These are phyloP conservation scores for Chaetothyriales sp. DNA, from an alignment of 2,329 filamentous ascomycete species.

Conservation along the genomic window DNA sequence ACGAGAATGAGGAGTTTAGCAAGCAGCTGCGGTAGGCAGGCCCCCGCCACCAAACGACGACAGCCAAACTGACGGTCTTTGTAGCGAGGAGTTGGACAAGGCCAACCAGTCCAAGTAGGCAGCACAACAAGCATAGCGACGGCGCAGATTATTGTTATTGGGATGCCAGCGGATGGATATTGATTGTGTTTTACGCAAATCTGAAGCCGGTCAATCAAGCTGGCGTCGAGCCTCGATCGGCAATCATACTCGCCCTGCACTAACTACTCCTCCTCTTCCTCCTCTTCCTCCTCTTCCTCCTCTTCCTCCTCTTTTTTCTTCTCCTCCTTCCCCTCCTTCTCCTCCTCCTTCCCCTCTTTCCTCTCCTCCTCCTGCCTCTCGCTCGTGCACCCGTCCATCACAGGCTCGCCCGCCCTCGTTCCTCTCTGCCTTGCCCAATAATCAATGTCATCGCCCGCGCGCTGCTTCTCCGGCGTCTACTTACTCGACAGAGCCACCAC, in stretches of 20 bases:
- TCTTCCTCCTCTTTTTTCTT: too few relatives aligned
- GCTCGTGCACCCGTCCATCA: not conserved
- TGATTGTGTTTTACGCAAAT: not conserved
- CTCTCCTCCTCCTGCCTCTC: not conserved
- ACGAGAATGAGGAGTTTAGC: conserved; percentile 92
- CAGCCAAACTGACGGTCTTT: conserved; percentile 7
- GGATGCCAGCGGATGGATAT: not conserved
- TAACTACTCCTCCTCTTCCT: too few relatives aligned
- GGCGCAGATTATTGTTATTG: too few relatives aligned
- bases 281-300: too few relatives aligned
- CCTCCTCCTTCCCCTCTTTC: too few relatives aligned
- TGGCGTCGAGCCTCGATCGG: not conserved
- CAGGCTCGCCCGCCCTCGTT: not conserved
- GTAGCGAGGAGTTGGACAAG: conserved; percentile 5
- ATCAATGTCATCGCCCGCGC: not conserved
- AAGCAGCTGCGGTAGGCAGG: conserved; percentile 71
- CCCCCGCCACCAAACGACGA: conserved; percentile 29
- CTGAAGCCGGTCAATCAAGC: not conserved
- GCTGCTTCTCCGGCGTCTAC: conserved; percentile 26
- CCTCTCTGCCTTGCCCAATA: not conserved
- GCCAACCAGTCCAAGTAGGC: conserved; percentile 1
- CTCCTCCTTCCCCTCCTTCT: too few relatives aligned
- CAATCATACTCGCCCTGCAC: not conserved
- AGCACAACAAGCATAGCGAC: not conserved
- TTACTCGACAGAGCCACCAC: conserved; percentile 77